Conservation (phyloP, 2,329 filamentous ascomycete species). For the Nemania sp. region DNA sequence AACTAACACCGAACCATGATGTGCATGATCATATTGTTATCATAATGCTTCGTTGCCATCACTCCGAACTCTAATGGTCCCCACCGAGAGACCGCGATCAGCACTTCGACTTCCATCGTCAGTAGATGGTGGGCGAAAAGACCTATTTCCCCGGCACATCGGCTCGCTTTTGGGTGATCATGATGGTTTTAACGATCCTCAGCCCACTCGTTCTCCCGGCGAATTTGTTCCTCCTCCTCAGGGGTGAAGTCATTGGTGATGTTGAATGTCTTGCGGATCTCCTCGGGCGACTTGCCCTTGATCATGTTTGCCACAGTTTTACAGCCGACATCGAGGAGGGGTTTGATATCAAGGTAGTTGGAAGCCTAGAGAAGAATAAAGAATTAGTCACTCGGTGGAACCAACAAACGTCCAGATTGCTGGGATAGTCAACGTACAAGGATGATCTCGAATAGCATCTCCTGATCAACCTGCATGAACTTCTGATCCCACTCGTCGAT, state of each 20-base stretch:
- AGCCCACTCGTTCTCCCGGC: slow-evolving; percentile 90
- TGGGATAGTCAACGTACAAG: slow-evolving; percentile 70
- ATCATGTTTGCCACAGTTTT: slow-evolving; percentile 99
- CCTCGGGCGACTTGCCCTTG: slow-evolving; percentile 99
- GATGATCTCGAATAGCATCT: slow-evolving; percentile 99
- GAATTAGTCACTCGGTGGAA: background rate
- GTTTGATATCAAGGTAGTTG: slow-evolving; percentile 99
- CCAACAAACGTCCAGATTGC: background rate
- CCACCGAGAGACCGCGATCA: background rate
- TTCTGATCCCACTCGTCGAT: slow-evolving; percentile 99
- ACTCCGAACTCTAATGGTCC: background rate
- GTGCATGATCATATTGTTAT: background rate
- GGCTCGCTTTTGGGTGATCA: background rate
- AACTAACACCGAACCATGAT: slow-evolving; percentile 27
- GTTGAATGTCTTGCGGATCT: slow-evolving; percentile 99
- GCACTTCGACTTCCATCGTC: background rate
- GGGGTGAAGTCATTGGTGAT: slow-evolving; percentile 99
- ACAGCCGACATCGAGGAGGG: slow-evolving; percentile 95
- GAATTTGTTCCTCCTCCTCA: slow-evolving; percentile 98
- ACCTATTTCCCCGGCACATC: background rate
- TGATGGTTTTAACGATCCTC: slow-evolving; percentile 74
- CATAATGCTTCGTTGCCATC: background rate
- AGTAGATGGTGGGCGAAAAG: background rate
- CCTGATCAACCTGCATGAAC: slow-evolving; percentile 99
- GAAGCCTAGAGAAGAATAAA: slow-evolving; percentile 73